Percentiles rank a stretch among this genome's conserved stretches.
Evolutionary conservation across 2,329 filamentous ascomycete species (phyloP).

Genomic region (Venturia effusa): DNA sequence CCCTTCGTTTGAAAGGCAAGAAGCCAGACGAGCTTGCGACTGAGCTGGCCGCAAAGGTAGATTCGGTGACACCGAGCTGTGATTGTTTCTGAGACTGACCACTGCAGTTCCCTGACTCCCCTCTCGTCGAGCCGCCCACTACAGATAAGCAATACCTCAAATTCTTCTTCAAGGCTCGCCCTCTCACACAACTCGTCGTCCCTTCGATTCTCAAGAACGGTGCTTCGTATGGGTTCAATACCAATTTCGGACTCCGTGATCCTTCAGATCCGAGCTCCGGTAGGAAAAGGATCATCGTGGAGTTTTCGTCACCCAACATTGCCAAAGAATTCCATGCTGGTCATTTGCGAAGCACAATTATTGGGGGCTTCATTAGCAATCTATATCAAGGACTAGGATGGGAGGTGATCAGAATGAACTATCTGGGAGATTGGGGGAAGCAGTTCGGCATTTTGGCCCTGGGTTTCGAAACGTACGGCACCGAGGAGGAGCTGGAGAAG

Average conservation of each 20-base stretch:
- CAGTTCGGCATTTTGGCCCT: slow-evolving; percentile 62
- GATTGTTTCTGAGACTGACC: neutral
- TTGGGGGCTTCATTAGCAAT: slow-evolving; percentile 62
- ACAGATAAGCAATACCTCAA: slow-evolving; percentile 59
- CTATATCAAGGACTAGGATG: slow-evolving; percentile 58
- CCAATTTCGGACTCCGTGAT: slow-evolving; percentile 48
- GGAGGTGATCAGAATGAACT: slow-evolving; percentile 63
- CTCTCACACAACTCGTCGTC: slow-evolving; percentile 55
- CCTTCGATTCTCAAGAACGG: slow-evolving; percentile 57
- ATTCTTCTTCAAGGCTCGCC: slow-evolving; percentile 68
- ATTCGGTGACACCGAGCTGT: neutral
- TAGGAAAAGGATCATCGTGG: slow-evolving; percentile 60
- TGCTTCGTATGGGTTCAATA: slow-evolving; percentile 52
- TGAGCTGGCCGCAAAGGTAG: slow-evolving; percentile 41
- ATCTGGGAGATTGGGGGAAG: slow-evolving; percentile 71
- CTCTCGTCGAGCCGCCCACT: slow-evolving; percentile 60
- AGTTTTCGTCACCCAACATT: slow-evolving; percentile 80
- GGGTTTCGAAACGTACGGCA: slow-evolving; percentile 64
- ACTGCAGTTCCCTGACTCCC: slow-evolving; percentile 58
- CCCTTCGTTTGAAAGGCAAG: slow-evolving; percentile 62
- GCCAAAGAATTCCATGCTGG: slow-evolving; percentile 72
- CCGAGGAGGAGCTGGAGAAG: slow-evolving; percentile 55
- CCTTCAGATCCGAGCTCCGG: slow-evolving; percentile 48
- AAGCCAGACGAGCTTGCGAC: slow-evolving; percentile 46
- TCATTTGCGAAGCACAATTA: slow-evolving; percentile 66